Percentiles rank a stretch among this genome's conserved stretches.
Evolutionary conservation across 83 land plant genomes (phyloP).

Genomic region (Picea mariana): DNA sequence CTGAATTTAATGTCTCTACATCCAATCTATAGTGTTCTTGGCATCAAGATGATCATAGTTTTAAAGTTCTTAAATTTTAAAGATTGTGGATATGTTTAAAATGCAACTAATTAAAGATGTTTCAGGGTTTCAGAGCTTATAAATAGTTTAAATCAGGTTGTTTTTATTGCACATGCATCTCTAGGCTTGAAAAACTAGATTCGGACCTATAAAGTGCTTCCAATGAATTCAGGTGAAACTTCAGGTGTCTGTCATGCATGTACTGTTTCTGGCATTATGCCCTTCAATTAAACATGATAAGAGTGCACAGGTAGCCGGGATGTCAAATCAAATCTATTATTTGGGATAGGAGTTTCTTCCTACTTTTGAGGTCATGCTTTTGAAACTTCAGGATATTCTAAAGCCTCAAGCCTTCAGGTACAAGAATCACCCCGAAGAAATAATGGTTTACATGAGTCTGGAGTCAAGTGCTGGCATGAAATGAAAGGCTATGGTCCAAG

Average conservation of each 20-base stretch:
- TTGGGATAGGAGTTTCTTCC: too few relatives aligned
- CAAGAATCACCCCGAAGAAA: too few relatives aligned
- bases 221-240: background rate
- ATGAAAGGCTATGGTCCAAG: too few relatives aligned
- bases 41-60: background rate
- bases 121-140: constrained; percentile 8
- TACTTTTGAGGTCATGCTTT: too few relatives aligned
- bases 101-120: background rate
- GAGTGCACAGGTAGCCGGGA: too few relatives aligned
- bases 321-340: too few relatives aligned
- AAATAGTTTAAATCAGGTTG: background rate
- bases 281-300: background rate
- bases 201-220: background rate
- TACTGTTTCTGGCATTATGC: background rate
- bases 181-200: background rate
- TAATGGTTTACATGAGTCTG: too few relatives aligned
- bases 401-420: too few relatives aligned
- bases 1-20: constrained; percentile 1
- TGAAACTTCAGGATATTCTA: too few relatives aligned
- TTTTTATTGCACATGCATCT: background rate
- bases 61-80: background rate
- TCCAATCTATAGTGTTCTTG: background rate
- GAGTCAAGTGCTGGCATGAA: too few relatives aligned
- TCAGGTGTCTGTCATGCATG: background rate
- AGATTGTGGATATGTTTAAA: background rate